Conservation (phyloP, 2,329 filamentous ascomycete genomes). For the Diplodia intermedia region DNA sequence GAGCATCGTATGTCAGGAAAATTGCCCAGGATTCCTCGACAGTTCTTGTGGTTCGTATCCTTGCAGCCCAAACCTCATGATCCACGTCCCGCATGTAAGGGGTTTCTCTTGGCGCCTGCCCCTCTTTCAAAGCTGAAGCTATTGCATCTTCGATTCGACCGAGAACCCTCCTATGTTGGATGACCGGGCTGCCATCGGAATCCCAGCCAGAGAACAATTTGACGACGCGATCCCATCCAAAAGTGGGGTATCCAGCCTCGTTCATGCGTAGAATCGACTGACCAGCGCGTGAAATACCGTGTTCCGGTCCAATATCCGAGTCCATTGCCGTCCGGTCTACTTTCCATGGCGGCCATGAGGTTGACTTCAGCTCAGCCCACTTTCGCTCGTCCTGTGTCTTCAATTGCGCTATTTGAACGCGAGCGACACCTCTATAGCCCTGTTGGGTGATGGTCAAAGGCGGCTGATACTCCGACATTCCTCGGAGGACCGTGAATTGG, state of each 20-base stretch:
- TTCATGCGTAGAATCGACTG: slow-evolving; percentile 63
- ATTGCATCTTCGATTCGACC: slow-evolving; percentile 36
- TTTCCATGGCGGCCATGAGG: slow-evolving; percentile 72
- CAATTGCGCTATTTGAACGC: slow-evolving; percentile 63
- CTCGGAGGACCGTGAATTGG: slow-evolving; percentile 63
- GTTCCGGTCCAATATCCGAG: slow-evolving; percentile 61
- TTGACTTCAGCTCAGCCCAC: slow-evolving; percentile 65
- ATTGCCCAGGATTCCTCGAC: slow-evolving; percentile 70
- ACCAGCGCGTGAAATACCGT: slow-evolving; percentile 64
- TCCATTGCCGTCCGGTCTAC: slow-evolving; percentile 67
- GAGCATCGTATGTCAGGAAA: slow-evolving; percentile 63
- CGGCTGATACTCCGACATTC: slow-evolving; percentile 63
- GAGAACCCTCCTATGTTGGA: slow-evolving; percentile 63
- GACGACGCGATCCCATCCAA: slow-evolving; percentile 61
- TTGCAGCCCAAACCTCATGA: slow-evolving; percentile 58
- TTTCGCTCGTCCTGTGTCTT: slow-evolving; percentile 64
- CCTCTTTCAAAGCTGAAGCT: slow-evolving; percentile 33
- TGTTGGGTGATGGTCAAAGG: slow-evolving; percentile 62
- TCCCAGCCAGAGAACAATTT: slow-evolving; percentile 67
- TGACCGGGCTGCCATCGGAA: slow-evolving; percentile 66
- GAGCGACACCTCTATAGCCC: slow-evolving; percentile 64
- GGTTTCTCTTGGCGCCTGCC: not conserved
- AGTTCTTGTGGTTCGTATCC: slow-evolving; percentile 66
- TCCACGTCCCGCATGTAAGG: slow-evolving; percentile 25
- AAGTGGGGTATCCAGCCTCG: slow-evolving; percentile 63